Conservation (phyloP, 345 rosid species). For the Euphorbia tirucalli region DNA sequence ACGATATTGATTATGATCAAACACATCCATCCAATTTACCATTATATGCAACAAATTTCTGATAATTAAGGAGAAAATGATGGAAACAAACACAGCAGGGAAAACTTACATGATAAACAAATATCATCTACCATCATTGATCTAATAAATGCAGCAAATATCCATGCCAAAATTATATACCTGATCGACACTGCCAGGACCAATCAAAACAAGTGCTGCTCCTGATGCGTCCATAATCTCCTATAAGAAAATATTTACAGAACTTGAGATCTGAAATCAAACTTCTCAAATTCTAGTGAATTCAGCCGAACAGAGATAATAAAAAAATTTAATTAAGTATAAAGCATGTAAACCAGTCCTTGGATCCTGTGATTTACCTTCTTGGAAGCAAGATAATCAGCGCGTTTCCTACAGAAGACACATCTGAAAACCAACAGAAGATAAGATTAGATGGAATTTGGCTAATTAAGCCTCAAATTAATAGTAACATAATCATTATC, state of each 20-base stretch:
- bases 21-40: background rate
- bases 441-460: background rate
- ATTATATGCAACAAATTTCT: background rate
- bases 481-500: background rate
- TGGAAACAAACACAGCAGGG: background rate
- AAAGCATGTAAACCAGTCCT: background rate
- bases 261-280: no score
- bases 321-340: background rate
- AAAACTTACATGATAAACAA: background rate
- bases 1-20: constrained; percentile 7
- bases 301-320: background rate
- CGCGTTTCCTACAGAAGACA: constrained; percentile 80
- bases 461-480: background rate
- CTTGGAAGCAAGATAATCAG: constrained; percentile 76
- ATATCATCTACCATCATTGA: background rate
- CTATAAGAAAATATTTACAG: constrained; percentile 35
- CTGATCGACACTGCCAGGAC: constrained; percentile 88
- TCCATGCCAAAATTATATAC: constrained; percentile 25
- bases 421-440: constrained; percentile 49
- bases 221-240: constrained; percentile 79
- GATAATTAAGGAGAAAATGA: background rate
- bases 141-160: background rate
- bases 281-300: no score
- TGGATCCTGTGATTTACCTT: constrained; percentile 46
- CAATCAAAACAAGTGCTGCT: constrained; percentile 71